phyloP scores from a whole-genome alignment of 805 yeast species.

The Ogataea philodendri region DNA sequence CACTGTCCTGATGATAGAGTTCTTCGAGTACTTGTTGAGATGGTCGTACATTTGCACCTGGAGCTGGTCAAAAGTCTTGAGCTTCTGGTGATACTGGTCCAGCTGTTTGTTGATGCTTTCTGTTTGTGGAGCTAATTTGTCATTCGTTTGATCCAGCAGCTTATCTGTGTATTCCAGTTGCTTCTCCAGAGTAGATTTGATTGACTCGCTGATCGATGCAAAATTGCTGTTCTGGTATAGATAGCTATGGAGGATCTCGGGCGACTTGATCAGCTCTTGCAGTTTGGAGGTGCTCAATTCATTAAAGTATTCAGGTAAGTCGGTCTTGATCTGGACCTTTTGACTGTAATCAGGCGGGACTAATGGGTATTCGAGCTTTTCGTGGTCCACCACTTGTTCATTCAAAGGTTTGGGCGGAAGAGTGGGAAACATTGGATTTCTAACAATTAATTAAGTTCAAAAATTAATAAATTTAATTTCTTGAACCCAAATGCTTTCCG shows the following conservation, averaged over 20 bases:
- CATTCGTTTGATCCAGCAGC: conserved; percentile 25
- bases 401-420: conserved; percentile 9
- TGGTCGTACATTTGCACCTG: conserved; percentile 33
- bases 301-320: conserved; percentile 24
- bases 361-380: conserved; percentile 25
- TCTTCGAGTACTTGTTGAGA: conserved; percentile 34
- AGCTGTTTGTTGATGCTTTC: conserved; percentile 25
- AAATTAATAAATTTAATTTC: conserved; percentile 4
- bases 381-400: conserved; percentile 16
- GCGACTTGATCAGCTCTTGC: conserved; percentile 19
- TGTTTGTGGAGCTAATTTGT: conserved; percentile 24
- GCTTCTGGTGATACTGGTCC: conserved; percentile 20
- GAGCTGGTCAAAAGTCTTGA: conserved; percentile 22
- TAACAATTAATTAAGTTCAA: conserved; percentile 1
- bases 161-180: conserved; percentile 37
- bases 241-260: conserved; percentile 21
- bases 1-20: conserved; percentile 35
- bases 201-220: conserved; percentile 10
- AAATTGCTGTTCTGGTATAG: conserved; percentile 18
- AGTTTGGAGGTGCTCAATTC: conserved; percentile 26
- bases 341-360: conserved; percentile 20
- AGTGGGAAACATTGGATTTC: conserved; percentile 4
- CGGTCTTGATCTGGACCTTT: conserved; percentile 10
- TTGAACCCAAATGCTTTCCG: conserved; percentile 20
- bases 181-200: conserved; percentile 37